Evolutionary conservation across 202 grass and related monocot species (phyloP).

Genomic region (Setaria viridis): DNA sequence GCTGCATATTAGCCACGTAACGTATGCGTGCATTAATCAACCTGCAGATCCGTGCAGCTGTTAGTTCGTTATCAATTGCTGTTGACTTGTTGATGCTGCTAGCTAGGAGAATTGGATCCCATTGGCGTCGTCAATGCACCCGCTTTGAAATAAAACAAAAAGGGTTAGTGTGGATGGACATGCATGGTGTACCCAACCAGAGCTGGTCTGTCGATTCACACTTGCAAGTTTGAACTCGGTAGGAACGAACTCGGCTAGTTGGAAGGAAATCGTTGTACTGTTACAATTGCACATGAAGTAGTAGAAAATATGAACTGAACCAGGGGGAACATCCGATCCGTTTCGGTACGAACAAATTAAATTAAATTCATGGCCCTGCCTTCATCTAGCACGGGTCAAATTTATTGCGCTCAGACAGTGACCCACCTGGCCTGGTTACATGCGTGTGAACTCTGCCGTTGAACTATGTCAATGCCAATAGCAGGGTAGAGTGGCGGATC

Average conservation of each 20-base stretch:
- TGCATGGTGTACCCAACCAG: background rate
- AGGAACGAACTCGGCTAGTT: background rate
- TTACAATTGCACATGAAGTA: too few relatives aligned
- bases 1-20: too few relatives aligned
- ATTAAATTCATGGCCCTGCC: background rate
- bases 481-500: background rate
- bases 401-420: background rate
- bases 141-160: background rate
- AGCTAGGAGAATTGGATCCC: background rate
- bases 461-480: background rate
- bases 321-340: background rate
- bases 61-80: background rate
- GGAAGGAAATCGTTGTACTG: background rate
- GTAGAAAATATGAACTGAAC: background rate
- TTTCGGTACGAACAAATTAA: background rate
- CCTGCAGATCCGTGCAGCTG: too few relatives aligned
- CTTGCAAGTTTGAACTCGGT: background rate
- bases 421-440: background rate
- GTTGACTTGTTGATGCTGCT: background rate
- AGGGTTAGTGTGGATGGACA: background rate
- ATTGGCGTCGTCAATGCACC: background rate
- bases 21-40: too few relatives aligned
- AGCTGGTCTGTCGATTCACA: background rate
- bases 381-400: background rate
- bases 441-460: slow-evolving; percentile 6